Base-by-base conservation (phyloP, 495 filamentous ascomycete genomes). In the Penicillium flavigenum region DNA sequence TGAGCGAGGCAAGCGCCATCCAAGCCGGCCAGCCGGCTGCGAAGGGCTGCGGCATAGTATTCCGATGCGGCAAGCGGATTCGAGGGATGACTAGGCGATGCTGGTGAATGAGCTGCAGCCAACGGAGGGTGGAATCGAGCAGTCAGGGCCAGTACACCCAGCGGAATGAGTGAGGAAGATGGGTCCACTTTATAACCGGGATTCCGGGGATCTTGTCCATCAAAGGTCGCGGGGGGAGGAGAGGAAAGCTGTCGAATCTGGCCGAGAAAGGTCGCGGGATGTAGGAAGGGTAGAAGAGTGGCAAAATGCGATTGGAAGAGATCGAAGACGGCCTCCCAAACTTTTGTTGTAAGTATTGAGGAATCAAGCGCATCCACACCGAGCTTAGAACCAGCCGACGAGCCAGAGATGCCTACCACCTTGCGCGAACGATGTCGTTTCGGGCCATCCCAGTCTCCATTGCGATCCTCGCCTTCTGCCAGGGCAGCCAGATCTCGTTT, bases 251-350 rank as follows among this genome's bases (percentile, higher is more conserved):
- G 76, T 36, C 78, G 74, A 26, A 80, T 73, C 65, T 87, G 87
- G 50, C 76, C 74, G 57, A 83, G 75, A 63, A 95, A 87, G 0
- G 87, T 90, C 1, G 88, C 86, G 14, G 88, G 79, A 63, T 94
- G 89, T 17, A 96, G 76, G 67, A 96, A 96, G 3, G 91, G 89
- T 47, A 96, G 78, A 47, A 92, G 85, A 0, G 90, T 87, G 0
- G 88, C 88, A 66, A 87, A 93, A 69, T 96, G 89, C 16, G 89
- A 77, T 72, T 91, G 86, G 69, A 90, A 96, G 47, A 90, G 82
- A 58, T 92, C 88, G 61, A 90, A 88, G 59, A 90, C 68, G 32
- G 73, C 82, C 60, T 83, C 83, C 86, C 86, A 90, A 4, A 87
- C 73, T 53, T 88, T 82, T 34, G 83, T 77, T n/a, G 85, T 88